Evolutionary conservation across 192 early-diverging fungal species (phyloP).

Genomic region (Entomortierella chlamydospora): DNA sequence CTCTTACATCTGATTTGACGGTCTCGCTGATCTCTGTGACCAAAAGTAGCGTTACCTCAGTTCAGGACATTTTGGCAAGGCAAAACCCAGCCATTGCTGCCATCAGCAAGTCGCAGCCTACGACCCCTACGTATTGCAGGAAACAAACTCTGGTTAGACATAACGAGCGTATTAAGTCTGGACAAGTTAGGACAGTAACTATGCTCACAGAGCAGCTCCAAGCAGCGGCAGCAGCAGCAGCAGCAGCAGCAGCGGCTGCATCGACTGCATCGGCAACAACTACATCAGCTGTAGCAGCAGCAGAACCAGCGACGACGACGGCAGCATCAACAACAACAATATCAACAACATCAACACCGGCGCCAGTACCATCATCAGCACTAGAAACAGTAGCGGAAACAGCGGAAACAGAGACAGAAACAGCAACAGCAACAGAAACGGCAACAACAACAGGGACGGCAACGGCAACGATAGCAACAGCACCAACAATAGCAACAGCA

Average conservation of each 20-base stretch:
- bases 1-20: conserved; percentile 16
- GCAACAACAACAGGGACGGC: too few species aligned
- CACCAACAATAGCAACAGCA: conserved; percentile 1
- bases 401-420: neutral
- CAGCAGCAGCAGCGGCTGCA: conserved; percentile 13
- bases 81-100: conserved; percentile 31
- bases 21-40: conserved; percentile 20
- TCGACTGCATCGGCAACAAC: neutral
- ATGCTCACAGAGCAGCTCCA: conserved; percentile 41
- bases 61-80: conserved; percentile 32
- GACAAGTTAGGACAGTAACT: conserved; percentile 14
- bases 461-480: neutral
- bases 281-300: neutral
- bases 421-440: too few species aligned
- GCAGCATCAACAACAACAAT: neutral
- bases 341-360: neutral
- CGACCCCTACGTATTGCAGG: conserved; percentile 1
- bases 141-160: conserved; percentile 20
- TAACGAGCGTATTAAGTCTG: conserved; percentile 3
- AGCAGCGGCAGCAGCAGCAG: conserved; percentile 13
- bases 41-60: conserved; percentile 3
- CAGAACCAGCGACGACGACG: neutral
- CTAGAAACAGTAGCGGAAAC: neutral
- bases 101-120: neutral
- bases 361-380: neutral